Base-by-base conservation (phyloP, 1,284 basidiomycete genomes). In the Trametes polyzona region DNA sequence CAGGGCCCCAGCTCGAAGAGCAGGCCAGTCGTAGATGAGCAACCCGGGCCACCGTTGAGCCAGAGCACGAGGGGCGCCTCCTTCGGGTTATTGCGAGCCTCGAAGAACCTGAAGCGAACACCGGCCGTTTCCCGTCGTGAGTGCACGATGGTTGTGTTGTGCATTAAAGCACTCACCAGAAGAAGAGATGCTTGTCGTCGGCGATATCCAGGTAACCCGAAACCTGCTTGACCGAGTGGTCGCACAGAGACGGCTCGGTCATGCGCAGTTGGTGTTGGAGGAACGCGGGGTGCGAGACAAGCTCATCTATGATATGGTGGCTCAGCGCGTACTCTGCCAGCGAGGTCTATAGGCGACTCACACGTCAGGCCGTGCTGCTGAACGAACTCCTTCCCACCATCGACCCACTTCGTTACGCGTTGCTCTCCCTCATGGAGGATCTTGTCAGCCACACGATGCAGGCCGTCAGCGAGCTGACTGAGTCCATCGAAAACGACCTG, bases 1-100 rank as follows among this genome's bases (percentile, higher is more conserved):
- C 94, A 96, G 0, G 94, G 93, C 0, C 94, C 94, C 32, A 97
- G 87, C 74, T 98, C 93, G 62, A 95, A 87, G 29, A 95, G 77
- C 16, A 94, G 78, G 19, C 92, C 93, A 1, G 88, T 87, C 3
- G 86, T 89, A n/a, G 83, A 90, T 63, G 81, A 86, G 71, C 88
- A 89, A 5, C 88, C 90, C 14, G 92, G 90, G 5, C 92, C 92
- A 43, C 82, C 83, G 68, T 83, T 84, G 60, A 84, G 75, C 85
- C 85, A 87, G 35, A 87, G 73, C 30, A 85, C 77, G 11, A 87
- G 71, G 7, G 84, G 84, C 41, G 83, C 84, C 21, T 79, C 73
- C 41, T 72, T 69, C 5, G 85, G 84, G 55, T 71, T 73, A 43
- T 63, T 37, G 32, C 70, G 63, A 1, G 69, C 63, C 50, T 76